phyloP scores from a whole-genome alignment of 192 early-diverging fungal genomes.

The Coemansia sp. region DNA sequence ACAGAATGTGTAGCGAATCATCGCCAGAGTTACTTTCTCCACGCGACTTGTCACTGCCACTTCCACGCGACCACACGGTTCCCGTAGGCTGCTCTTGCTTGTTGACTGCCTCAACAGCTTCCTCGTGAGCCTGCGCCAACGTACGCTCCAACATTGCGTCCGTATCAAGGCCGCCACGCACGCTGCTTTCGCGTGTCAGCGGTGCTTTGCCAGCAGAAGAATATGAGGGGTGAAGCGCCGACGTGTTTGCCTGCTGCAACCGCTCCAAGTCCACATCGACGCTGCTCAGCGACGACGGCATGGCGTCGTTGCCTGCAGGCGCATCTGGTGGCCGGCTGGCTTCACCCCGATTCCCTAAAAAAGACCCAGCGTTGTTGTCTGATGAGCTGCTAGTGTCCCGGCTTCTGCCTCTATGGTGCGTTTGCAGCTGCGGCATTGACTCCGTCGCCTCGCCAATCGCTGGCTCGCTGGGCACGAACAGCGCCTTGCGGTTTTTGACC shows the following conservation, averaged over 20 bases:
- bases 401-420: too few relatives aligned
- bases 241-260: constrained; percentile 23
- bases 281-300: constrained; percentile 23
- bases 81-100: not conserved
- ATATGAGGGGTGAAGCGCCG: constrained; percentile 29
- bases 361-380: constrained; percentile 9
- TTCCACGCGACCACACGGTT: constrained; percentile 12
- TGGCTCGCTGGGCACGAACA: constrained; percentile 32
- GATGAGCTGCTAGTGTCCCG: too few relatives aligned
- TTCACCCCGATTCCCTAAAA: constrained; percentile 50
- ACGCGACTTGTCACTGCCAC: constrained; percentile 32
- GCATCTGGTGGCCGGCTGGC: constrained; percentile 23
- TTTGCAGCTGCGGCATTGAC: not conserved
- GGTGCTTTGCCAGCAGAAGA: not conserved
- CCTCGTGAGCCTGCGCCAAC: constrained; percentile 1
- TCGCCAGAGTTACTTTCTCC: constrained; percentile 26
- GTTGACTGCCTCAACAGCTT: not conserved
- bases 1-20: constrained; percentile 41
- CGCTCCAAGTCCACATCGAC: constrained; percentile 24
- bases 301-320: constrained; percentile 14
- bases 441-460: constrained; percentile 4
- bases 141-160: constrained; percentile 9
- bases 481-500: constrained; percentile 39
- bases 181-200: constrained; percentile 12
- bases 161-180: constrained; percentile 3